phyloP scores from a whole-genome alignment of 116 monocot genomes.

The Phalaenopsis hybrid region DNA sequence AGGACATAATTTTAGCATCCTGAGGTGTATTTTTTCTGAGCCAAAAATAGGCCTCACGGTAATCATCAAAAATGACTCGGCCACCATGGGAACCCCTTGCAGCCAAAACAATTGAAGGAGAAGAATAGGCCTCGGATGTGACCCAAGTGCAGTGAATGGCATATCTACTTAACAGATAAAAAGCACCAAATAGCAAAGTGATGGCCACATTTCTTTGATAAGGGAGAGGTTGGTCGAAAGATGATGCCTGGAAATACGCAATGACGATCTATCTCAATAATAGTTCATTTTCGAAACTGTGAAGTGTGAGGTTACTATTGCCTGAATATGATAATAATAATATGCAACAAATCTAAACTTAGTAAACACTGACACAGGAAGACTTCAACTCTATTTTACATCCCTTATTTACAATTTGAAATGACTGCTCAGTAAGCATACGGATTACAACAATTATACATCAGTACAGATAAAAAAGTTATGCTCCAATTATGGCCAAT shows the following conservation, averaged over 20 bases:
- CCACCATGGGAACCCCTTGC: conserved; percentile 73
- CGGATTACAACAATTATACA: neutral
- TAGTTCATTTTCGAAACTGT: neutral
- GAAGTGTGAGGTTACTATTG: neutral
- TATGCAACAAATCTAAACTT: neutral
- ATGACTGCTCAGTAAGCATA: neutral
- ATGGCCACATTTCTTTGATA: conserved; percentile 78
- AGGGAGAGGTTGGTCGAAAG: conserved; percentile 71
- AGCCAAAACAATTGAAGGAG: conserved; percentile 91
- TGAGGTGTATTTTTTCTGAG: conserved; percentile 91
- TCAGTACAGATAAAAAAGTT: neutral
- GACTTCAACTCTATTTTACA: neutral
- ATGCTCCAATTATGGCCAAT: neutral
- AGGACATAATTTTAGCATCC: conserved; percentile 98
- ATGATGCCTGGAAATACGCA: conserved; percentile 44
- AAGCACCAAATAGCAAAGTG: conserved; percentile 59
- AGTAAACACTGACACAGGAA: neutral
- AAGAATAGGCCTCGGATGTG: conserved; percentile 98
- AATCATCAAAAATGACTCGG: conserved; percentile 98
- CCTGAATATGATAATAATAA: neutral
- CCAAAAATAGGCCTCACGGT: conserved; percentile 98
- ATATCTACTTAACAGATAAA: conserved; percentile 84
- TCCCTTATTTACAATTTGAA: neutral
- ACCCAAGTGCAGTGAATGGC: conserved; percentile 98
- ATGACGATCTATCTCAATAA: neutral